A percentile compares a stretch with the other conserved stretches of the same genome.
Evolutionary conservation across 345 rosid genomes (phyloP).

Genomic region (Erucastrum elatum): DNA sequence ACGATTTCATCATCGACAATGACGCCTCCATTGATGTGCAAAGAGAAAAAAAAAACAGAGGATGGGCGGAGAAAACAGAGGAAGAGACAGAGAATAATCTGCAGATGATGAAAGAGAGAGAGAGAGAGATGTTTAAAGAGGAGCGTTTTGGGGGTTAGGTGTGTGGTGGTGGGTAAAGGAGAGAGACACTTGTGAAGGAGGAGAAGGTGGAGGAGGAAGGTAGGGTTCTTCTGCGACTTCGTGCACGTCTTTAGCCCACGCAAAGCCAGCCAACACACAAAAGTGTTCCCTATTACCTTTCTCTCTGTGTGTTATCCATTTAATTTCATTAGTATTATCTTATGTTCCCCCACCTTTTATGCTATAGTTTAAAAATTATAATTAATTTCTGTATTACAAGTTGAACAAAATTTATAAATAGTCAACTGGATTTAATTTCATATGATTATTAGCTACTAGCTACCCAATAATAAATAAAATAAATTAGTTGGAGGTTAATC

Average conservation of each 20-base stretch:
- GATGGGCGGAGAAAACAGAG: conserved; percentile 25
- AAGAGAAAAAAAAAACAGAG: conserved; percentile 8
- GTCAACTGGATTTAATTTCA: background rate
- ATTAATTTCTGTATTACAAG: background rate
- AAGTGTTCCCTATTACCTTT: background rate
- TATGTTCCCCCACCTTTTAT: background rate
- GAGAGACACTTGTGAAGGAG: conserved; percentile 15
- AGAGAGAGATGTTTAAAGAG: background rate
- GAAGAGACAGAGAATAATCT: background rate
- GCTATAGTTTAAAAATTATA: background rate
- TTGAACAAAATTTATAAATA: background rate
- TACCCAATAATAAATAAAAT: background rate
- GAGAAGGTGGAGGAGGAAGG: background rate
- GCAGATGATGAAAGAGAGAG: background rate
- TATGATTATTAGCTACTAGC: background rate
- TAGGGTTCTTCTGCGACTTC: conserved; percentile 15
- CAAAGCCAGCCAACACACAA: conserved; percentile 13
- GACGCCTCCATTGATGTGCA: conserved; percentile 54
- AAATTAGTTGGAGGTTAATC: background rate
- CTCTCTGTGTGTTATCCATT: background rate
- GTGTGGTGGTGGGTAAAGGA: conserved; percentile 25
- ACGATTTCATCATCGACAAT: conserved; percentile 42
- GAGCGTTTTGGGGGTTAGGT: conserved; percentile 23
- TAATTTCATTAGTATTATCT: background rate
- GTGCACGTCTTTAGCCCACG: conserved; percentile 36